Percentiles rank a stretch among this genome's conserved stretches.
phyloP scores from a whole-genome alignment of 148 eudicot species.

The Vaccinium vitisidaea region DNA sequence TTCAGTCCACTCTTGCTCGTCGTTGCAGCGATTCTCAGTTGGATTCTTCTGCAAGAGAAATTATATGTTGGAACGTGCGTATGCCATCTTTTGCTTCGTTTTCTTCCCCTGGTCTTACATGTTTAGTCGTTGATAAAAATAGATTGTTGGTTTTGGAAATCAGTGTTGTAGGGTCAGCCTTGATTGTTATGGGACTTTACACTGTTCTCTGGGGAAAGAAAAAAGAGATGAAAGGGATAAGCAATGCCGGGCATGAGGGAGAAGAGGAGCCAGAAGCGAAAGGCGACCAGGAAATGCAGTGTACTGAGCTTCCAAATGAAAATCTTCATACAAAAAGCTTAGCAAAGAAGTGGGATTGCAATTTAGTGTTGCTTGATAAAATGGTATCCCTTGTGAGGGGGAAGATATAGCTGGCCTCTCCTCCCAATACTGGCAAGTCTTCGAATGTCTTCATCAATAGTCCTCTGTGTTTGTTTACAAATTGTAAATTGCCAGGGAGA shows the following conservation, averaged over 20 bases:
- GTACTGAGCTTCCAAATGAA: conserved; percentile 10
- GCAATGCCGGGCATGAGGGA: background rate
- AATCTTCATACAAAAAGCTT: background rate
- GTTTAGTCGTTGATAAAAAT: no score
- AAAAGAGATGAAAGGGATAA: conserved; percentile 17
- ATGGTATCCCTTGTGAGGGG: background rate
- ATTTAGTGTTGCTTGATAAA: background rate
- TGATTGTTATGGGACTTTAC: conserved; percentile 48
- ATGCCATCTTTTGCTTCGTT: background rate
- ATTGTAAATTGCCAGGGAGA: background rate
- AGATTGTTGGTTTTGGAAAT: background rate
- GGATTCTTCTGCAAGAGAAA: conserved; percentile 59
- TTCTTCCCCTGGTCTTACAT: no score
- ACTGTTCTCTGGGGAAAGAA: conserved; percentile 50
- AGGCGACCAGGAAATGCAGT: conserved; percentile 19
- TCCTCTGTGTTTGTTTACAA: background rate
- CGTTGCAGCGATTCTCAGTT: conserved; percentile 71
- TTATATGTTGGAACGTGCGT: conserved; percentile 81
- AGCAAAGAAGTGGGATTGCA: background rate
- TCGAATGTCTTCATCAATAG: no score
- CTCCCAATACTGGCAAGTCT: background rate
- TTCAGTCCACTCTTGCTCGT: conserved; percentile 77
- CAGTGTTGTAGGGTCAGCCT: conserved; percentile 42
- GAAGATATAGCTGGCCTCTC: background rate
- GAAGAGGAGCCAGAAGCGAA: background rate